Base-by-base conservation (phyloP, 2,329 filamentous ascomycete genomes). In the Aureobasidium lini region DNA sequence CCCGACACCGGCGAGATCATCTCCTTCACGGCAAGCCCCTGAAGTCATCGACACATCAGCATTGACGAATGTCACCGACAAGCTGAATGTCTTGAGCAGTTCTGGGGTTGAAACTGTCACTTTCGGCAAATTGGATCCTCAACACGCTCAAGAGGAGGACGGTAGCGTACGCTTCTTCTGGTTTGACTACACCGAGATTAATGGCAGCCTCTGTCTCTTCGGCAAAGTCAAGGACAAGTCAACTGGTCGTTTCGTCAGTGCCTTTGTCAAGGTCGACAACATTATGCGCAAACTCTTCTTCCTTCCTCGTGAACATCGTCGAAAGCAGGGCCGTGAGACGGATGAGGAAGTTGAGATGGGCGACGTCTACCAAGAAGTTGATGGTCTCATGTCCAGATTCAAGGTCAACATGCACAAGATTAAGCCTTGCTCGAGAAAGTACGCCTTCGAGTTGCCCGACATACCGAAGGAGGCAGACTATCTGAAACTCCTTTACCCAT, bases 251-350 rank as follows among this genome's bases (percentile, higher is more conserved):
- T 92, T 89, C 70, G 87, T 91, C 61, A 99, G 94, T 74, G 95
- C 91, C 68, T 97, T 99, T 68, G 83, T 96, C 72, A 97, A 97
- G 73, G 79, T 99, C 18, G 92, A 99, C 77, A 96, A 96, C 66
- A 89, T 99, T 61, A 74, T 95, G 57, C 84, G 94, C 61, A 97
- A 95, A 69, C 80, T 99, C 0, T 99, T 87, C 73, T 99, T 99
- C 70, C 78, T 99, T 40, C 94, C 94, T 6, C 87, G 94, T 44
- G 80, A 90, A 64, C 68, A 80, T 63, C 81, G 83, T 59, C 69
- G 79, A 39, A 77, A 77, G 57, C 76, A 81, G 64, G 87, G 88
- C 10, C 79, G 81, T 60, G 83, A 88, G 60, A 94, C 88, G 0
- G 81, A 82, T 9, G 89, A 96, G 61, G 85, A 89, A 66, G 82